Evolutionary conservation across 83 land plant species (phyloP).

Genomic region (Picea mariana): DNA sequence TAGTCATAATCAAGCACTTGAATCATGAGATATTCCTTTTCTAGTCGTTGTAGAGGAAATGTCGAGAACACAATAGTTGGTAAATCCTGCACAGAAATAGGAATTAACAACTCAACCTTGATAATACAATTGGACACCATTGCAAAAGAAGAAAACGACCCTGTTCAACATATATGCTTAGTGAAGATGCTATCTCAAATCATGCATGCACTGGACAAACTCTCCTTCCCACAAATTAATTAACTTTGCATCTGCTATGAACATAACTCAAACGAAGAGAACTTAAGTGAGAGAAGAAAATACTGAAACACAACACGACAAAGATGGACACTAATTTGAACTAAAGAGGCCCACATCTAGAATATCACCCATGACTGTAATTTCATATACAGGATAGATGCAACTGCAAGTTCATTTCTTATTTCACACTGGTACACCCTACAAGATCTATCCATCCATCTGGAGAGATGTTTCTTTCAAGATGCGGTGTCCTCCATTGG

Average conservation of each 20-base stretch:
- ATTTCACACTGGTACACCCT: too few species aligned
- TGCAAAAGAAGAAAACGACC: not conserved
- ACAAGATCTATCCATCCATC: too few species aligned
- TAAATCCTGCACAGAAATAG: slow-evolving; percentile 33
- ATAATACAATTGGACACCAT: not conserved
- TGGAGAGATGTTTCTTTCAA: too few species aligned
- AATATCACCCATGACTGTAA: not conserved
- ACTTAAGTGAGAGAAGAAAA: too few species aligned
- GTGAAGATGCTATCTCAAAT: not conserved
- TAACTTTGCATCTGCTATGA: not conserved
- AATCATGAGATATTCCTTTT: slow-evolving; percentile 40
- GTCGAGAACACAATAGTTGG: slow-evolving; percentile 38
- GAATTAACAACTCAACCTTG: not conserved
- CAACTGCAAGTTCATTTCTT: too few species aligned
- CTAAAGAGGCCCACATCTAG: not conserved
- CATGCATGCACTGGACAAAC: not conserved
- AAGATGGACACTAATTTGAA: not conserved
- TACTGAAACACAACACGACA: too few species aligned
- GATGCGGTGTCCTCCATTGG: too few species aligned
- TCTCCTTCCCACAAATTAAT: not conserved
- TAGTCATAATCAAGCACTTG: slow-evolving; percentile 43
- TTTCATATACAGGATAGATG: too few species aligned
- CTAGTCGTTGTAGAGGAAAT: slow-evolving; percentile 39
- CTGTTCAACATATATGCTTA: not conserved
- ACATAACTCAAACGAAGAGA: not conserved